phyloP scores from a whole-genome alignment of 2,329 filamentous ascomycete genomes.

The Talaromyces sp. region DNA sequence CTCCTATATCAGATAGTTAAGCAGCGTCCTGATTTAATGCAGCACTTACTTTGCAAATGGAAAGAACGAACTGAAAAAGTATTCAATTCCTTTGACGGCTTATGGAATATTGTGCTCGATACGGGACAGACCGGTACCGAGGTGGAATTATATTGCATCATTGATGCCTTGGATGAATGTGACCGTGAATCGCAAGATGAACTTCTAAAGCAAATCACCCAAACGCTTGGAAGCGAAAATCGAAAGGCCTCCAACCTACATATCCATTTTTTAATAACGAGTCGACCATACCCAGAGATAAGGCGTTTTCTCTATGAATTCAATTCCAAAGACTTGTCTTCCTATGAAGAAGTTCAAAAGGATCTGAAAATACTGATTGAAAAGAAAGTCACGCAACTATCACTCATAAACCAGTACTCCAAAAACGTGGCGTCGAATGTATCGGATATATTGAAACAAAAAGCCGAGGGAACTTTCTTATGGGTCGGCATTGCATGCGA shows the following conservation, averaged over 20 bases:
- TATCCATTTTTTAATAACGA: conserved; percentile 4
- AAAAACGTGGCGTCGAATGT: neutral
- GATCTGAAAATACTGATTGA: conserved; percentile 1
- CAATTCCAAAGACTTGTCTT: neutral
- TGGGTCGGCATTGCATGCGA: conserved; percentile 3
- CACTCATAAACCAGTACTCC: neutral
- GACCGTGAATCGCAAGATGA: conserved; percentile 13
- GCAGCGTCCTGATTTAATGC: conserved; percentile 6
- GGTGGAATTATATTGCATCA: conserved; percentile 15
- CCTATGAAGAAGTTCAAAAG: neutral
- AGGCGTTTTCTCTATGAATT: neutral
- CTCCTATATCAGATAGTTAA: conserved; percentile 14
- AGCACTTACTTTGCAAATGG: conserved; percentile 11
- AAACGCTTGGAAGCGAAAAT: conserved; percentile 1
- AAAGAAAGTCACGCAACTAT: conserved; percentile 1
- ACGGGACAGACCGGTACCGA: neutral
- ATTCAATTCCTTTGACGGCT: neutral
- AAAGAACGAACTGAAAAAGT: neutral
- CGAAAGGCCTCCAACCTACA: too few species aligned
- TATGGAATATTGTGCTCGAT: conserved; percentile 7
- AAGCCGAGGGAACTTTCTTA: conserved; percentile 8
- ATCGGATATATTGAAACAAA: conserved; percentile 3
- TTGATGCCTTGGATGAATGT: conserved; percentile 22
- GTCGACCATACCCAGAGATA: conserved; percentile 4
- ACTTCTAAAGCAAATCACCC: conserved; percentile 13